Evolutionary conservation across 2,329 filamentous ascomycete species (phyloP), one percentile per base, ranked within the genome.

Genomic region (Fusarium mangiferae): DNA sequence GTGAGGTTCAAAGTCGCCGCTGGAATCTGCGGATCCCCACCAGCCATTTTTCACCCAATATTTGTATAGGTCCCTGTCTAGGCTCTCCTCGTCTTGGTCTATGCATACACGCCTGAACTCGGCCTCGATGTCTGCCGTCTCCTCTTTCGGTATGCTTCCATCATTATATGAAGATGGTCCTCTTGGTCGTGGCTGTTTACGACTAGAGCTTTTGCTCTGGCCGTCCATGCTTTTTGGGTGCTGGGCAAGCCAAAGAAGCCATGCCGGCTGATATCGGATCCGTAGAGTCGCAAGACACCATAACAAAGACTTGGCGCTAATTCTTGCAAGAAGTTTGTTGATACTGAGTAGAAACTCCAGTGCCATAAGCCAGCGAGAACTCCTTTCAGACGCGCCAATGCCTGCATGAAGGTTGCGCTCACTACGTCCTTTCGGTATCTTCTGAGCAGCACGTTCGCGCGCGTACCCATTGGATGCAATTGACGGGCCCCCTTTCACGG

Each of bases 21-120:
- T 98, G 10, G 87, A 87, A 80, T 98, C 96, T 38, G 91, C 87
- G 22, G 92, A 91, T 3, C 96, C 95, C 91, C 94, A 98, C 84
- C 93, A 93, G 13, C 94, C 94, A 26, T 94, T 94, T 61, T 87
- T 86, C 59, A 93, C 90, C 93, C 94, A 98, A 90, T 95, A 96
- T 36, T 87, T 86, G 80, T 98, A 98, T 4, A 98, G 84, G 66
- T 90, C 91, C 5, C 88, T 87, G 73, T 96, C 92, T 6, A 98
- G 85, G 44, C 90, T 89, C 35, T 89, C 88, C 75, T 96, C 93
- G 45, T 90, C 78, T 78, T 83, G 80, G 61, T 80, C 78, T 18
- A 75, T 75, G 12, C 81, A 62, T 55, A 90, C 87, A 61, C 89
- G 89, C 74, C 94, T 90, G 75, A 95, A 91, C 80, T 96, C 94